Conservation (phyloP, 371 early-diverging fungal genomes). For the Vairimorpha ceranae region DNA sequence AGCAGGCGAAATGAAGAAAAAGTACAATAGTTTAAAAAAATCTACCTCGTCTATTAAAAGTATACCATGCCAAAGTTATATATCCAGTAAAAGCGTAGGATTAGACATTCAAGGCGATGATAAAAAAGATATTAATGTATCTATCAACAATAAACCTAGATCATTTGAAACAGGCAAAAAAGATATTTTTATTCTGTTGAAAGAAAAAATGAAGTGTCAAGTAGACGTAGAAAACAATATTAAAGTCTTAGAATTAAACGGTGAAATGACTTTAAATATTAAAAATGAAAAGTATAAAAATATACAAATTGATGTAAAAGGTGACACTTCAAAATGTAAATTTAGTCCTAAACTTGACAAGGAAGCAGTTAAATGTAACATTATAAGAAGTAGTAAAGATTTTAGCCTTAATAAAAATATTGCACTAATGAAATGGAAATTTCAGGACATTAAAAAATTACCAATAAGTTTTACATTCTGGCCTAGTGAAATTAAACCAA, state of each 20-base stretch:
- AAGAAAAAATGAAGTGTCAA: conserved; percentile 52
- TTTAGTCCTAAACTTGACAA: conserved; percentile 57
- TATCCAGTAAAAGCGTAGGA: neutral
- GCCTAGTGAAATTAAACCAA: conserved; percentile 43
- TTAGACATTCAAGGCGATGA: neutral
- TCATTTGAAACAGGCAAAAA: conserved; percentile 19
- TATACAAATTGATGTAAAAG: conserved; percentile 32
- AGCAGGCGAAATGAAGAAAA: conserved; percentile 35
- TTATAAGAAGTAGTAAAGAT: conserved; percentile 44
- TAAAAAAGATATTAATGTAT: neutral
- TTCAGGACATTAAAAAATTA: conserved; percentile 7
- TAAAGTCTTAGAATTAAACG: conserved; percentile 32
- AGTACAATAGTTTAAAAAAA: conserved; percentile 36
- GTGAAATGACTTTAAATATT: conserved; percentile 55
- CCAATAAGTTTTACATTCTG: conserved; percentile 56
- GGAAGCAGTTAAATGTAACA: conserved; percentile 11
- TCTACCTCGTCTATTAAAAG: conserved; percentile 22
- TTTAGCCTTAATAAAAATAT: conserved; percentile 56
- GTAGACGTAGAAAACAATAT: conserved; percentile 57
- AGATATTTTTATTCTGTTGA: conserved; percentile 43
- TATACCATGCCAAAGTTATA: conserved; percentile 8
- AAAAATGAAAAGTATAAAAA: conserved; percentile 44
- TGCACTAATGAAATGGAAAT: conserved; percentile 58
- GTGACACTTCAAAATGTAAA: conserved; percentile 27
- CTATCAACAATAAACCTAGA: conserved; percentile 20